Conservation (phyloP, 495 filamentous ascomycete genomes). For the Aspergillus leporis region DNA sequence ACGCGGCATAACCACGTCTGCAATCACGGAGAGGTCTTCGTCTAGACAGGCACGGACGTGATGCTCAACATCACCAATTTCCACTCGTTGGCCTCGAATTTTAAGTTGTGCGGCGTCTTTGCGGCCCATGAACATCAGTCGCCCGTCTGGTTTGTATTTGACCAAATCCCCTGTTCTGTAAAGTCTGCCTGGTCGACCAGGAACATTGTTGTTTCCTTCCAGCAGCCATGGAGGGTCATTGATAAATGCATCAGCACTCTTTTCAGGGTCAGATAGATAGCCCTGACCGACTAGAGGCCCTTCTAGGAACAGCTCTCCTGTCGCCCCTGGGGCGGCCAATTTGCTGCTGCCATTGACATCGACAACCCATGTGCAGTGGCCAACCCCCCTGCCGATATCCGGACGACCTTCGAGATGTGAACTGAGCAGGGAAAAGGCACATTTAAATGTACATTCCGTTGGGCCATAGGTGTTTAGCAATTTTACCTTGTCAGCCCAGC, state of each 20-base stretch:
- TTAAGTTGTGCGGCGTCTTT: conserved; percentile 53
- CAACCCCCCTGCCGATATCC: not conserved
- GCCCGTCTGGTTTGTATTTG: conserved; percentile 37
- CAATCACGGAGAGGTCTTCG: not conserved
- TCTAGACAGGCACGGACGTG: not conserved
- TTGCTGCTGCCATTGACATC: too few species aligned
- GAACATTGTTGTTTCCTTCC: conserved; percentile 5
- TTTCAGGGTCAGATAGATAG: conserved; percentile 15
- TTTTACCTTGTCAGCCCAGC: not conserved
- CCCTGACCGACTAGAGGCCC: not conserved
- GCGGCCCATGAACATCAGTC: conserved; percentile 48
- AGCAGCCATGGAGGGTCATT: conserved; percentile 32
- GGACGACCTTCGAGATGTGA: not conserved
- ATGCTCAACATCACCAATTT: conserved; percentile 42
- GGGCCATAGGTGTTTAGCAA: not conserved
- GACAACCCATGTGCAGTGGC: not conserved
- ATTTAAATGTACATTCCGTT: not conserved
- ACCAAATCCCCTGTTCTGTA: conserved; percentile 43
- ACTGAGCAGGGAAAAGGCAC: not conserved
- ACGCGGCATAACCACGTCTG: not conserved
- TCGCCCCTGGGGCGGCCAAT: too few species aligned
- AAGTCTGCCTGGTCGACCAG: conserved; percentile 22
- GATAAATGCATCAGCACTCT: conserved; percentile 33
- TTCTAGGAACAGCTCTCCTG: not conserved
- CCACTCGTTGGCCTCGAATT: conserved; percentile 52